Base-by-base conservation (phyloP, 2,329 filamentous ascomycete species). In the Penicillium sp. region DNA sequence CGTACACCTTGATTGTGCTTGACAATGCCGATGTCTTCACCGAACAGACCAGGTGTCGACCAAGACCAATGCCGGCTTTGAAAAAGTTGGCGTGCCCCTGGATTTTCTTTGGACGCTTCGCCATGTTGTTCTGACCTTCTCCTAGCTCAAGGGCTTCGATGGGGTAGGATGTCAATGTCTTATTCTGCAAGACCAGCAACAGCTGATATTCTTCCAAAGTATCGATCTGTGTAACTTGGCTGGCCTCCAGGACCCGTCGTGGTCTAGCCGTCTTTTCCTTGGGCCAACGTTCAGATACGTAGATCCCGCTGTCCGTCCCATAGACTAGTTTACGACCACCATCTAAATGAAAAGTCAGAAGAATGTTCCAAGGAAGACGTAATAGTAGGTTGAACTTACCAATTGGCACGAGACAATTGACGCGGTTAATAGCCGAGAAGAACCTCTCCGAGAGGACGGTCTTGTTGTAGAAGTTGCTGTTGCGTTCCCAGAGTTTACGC, bases 81-180 rank as follows among this genome's bases (percentile, higher is more conserved):
- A 98, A 98, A 71, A 96, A 98, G 65, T 90, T 95, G 65, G 90
- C 93, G 67, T 95, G 89, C 55, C 85, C 94, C 65, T 89, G 84
- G 48, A 98, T 96, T 73, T 95, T 95, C 71, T 92, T 90, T 6
- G 88, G 87, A 28, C 88, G 79, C 64, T 92, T 95, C 11, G 80
- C 79, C 39, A 89, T 72, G 22, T 85, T 77, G 35, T 82, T 82
- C 42, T 77, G 74, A 32, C 72, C 71, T 56, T 96, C 89, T 47
- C 84, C 84, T 2, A 84, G 77, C 55, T 95, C 90, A 39, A 98
- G 73, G 10, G 87, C 88, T 45, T 90, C 83, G 35, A 95, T 73
- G 1, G 87, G 80, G 68, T 92, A 96, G 6, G 90, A 95, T 52
- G 86, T 82, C 7, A 96, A 75, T 0, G 88, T 90, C 68, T 95